phyloP scores from a whole-genome alignment of 345 rosid species.

The Eucalyptus victrix region DNA sequence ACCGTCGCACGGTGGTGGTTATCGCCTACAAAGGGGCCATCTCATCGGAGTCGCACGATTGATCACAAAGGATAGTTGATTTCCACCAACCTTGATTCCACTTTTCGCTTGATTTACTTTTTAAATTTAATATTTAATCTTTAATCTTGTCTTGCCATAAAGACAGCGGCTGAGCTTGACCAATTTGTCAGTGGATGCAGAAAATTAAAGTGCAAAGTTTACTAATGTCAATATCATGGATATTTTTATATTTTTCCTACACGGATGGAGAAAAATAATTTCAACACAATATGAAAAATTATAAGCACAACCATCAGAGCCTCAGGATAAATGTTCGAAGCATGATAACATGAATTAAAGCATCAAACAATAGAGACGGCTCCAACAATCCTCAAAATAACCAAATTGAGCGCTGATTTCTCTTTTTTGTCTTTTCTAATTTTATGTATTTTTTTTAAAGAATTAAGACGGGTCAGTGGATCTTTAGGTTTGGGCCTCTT shows the following conservation, averaged over 20 bases:
- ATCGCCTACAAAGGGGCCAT: too few species aligned
- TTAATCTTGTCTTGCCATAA: background rate
- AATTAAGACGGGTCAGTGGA: fast-evolving
- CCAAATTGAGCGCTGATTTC: background rate
- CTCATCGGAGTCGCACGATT: too few species aligned
- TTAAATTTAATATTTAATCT: background rate
- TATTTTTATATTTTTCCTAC: background rate
- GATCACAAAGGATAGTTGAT: too few species aligned
- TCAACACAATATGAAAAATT: background rate
- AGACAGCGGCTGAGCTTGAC: background rate
- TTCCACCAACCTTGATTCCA: background rate
- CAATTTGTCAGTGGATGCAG: background rate
- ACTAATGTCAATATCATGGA: background rate
- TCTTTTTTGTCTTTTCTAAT: background rate
- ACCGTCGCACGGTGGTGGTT: too few species aligned
- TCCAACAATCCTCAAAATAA: background rate
- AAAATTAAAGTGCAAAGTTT: background rate
- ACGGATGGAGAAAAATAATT: background rate
- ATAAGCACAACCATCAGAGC: background rate
- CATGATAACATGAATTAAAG: background rate
- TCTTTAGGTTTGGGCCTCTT: background rate
- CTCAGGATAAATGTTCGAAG: background rate
- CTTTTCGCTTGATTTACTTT: background rate
- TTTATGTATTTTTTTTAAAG: background rate
- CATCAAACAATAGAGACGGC: background rate